Evolutionary conservation across 2,329 filamentous ascomycete genomes (phyloP).

Genomic region (Alternaria alternata): DNA sequence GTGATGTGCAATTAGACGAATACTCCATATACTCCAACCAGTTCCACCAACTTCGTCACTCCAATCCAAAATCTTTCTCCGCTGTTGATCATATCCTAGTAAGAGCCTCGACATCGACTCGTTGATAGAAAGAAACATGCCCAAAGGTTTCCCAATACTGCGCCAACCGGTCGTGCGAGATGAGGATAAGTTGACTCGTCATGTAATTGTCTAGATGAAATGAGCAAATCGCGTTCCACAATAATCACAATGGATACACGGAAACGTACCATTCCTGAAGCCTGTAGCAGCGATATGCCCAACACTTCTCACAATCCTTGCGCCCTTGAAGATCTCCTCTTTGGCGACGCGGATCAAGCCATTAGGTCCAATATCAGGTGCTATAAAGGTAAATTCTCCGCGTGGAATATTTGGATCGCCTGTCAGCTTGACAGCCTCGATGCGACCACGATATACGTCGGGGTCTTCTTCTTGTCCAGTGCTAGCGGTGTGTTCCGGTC

Average conservation of each 20-base stretch:
- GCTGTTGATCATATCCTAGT: constrained; percentile 21
- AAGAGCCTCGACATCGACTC: constrained; percentile 56
- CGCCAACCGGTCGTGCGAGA: constrained; percentile 78
- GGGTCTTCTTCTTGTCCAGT: constrained; percentile 24
- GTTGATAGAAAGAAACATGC: constrained; percentile 59
- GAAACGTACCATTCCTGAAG: constrained; percentile 72
- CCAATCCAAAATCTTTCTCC: rapidly evolving
- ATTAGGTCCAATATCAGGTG: constrained; percentile 74
- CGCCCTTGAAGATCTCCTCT: constrained; percentile 75
- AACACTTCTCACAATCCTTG: constrained; percentile 73
- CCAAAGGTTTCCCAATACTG: constrained; percentile 77
- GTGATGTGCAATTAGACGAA: too few species aligned
- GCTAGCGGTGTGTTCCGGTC: not conserved
- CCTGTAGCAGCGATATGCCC: constrained; percentile 81
- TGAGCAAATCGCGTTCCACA: not conserved
- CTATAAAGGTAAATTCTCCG: constrained; percentile 83
- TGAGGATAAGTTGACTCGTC: constrained; percentile 76
- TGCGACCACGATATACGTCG: constrained; percentile 66
- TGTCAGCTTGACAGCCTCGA: constrained; percentile 90
- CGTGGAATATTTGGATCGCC: constrained; percentile 90
- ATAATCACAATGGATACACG: too few species aligned
- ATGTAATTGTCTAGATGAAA: constrained; percentile 73
- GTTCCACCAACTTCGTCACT: not conserved
- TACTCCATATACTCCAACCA: not conserved
- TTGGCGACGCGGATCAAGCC: constrained; percentile 71